A percentile compares a stretch with the other conserved stretches of the same genome.
These are phyloP conservation scores for Neurospora sp. DNA, from an alignment of 495 filamentous ascomycete species.

Conservation along the genomic window DNA sequence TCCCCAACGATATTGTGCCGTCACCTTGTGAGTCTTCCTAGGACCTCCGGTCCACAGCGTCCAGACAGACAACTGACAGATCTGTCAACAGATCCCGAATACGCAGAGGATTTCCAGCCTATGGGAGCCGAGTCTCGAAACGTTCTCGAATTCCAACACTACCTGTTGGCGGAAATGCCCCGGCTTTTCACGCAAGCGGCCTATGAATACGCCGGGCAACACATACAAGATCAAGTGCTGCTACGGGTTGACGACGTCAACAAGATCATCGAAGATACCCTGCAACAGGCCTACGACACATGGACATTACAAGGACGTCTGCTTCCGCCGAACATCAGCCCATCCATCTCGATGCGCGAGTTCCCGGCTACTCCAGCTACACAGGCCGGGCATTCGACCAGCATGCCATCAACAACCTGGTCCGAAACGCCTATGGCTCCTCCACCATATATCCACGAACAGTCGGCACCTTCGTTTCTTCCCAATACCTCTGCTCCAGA, in stretches of 20 bases:
- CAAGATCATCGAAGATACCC: conserved; percentile 14
- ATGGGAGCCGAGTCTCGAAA: conserved; percentile 8
- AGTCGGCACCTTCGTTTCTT: neutral
- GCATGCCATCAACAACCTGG: neutral
- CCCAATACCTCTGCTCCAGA: neutral
- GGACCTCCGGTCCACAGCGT: neutral
- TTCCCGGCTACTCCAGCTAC: neutral
- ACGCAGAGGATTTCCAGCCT: conserved; percentile 13
- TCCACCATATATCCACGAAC: neutral
- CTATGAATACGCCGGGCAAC: conserved; percentile 11
- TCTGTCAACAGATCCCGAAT: conserved; percentile 16
- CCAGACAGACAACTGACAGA: conserved; percentile 11
- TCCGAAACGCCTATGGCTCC: neutral
- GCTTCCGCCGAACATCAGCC: neutral
- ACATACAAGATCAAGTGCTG: neutral
- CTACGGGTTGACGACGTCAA: conserved; percentile 14
- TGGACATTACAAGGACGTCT: conserved; percentile 5
- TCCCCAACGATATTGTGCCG: conserved; percentile 17
- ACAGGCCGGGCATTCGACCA: neutral
- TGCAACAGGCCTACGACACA: conserved; percentile 14
- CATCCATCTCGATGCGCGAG: neutral
- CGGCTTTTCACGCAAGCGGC: conserved; percentile 13
- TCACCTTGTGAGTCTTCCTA: conserved; percentile 21
- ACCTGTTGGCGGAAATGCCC: conserved; percentile 15
- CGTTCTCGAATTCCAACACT: conserved; percentile 17